phyloP scores from a whole-genome alignment of 805 yeast genomes.

The Kurtzmaniella cleridarum region DNA sequence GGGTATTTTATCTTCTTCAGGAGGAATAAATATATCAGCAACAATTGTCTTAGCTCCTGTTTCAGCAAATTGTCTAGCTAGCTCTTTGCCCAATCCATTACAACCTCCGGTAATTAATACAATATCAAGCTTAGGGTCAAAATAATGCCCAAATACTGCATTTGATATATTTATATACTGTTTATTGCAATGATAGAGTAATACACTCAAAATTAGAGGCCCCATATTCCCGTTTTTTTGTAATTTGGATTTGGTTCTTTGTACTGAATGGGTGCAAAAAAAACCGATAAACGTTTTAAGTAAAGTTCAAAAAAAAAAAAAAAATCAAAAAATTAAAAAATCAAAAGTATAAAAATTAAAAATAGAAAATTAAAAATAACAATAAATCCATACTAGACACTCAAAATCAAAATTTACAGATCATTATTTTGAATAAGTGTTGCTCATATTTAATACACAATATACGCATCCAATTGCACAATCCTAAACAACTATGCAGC shows the following conservation, averaged over 20 bases:
- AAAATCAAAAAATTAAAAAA: no score
- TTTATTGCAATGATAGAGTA: constrained; percentile 13
- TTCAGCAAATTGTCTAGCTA: constrained; percentile 43
- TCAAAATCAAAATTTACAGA: no score
- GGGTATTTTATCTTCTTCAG: constrained; percentile 19
- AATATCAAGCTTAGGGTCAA: constrained; percentile 52
- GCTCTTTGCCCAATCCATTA: constrained; percentile 69
- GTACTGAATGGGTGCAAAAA: no score
- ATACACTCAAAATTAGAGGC: constrained; percentile 1
- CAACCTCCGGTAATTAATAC: constrained; percentile 82
- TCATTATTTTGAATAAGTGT: no score
- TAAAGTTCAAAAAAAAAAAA: no score
- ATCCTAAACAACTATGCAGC: neutral
- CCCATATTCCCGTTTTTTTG: neutral
- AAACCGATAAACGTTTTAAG: no score
- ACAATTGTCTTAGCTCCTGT: constrained; percentile 54
- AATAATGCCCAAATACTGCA: constrained; percentile 43
- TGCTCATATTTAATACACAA: neutral
- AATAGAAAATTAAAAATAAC: no score
- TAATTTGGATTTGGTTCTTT: no score
- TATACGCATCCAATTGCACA: neutral
- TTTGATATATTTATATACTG: constrained; percentile 27
- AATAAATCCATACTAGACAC: no score
- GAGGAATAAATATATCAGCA: constrained; percentile 52
- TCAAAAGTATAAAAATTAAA: no score